Base-by-base conservation (phyloP, 495 filamentous ascomycete genomes). In the Mycothermus thermophilus region DNA sequence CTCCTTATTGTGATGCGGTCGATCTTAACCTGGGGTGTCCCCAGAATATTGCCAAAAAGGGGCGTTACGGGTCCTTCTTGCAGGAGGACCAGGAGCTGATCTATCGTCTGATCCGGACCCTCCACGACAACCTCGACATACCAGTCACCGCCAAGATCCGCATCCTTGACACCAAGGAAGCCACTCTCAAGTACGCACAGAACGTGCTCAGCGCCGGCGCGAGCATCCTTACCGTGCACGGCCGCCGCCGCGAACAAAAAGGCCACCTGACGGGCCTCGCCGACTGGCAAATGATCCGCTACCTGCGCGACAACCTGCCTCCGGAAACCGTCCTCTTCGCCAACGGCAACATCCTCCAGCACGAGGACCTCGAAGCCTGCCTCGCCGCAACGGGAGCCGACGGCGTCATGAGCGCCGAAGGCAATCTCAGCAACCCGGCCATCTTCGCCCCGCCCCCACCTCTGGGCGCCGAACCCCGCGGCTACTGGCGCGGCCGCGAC, bases 21-120 rank as follows among this genome's bases (percentile, higher is more conserved):
- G 92, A 99, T 54, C 62, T 99, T 43, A 99, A 99, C 52, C 69
- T 99, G 1, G 90, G 90, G n/a, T 99, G 90, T 62, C 90, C 90
- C 2, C 90, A 99, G 50, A 86, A 87, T 2, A 99, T 99, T 37
- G 90, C 90, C 21, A 70, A 69, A 45, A 81, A 75, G 47, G 90
- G 90, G 4, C 77, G 82, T 48, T 99, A 99, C 49, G 90, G 90
- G 7, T 77, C 86, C 8, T 97, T 94, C 48, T 58, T 99, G 26
- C 90, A 99, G 50, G 90, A 99, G 54, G 80, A 96, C 39, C 85
- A 83, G 69, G 69, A 74, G 14, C 60, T 93, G 27, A 81, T 99
- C 32, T 77, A 75, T 43, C 64, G 63, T 5, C 58, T 99, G 35
- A 85, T 99, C 41, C 75, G 77, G 36, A 81, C 59, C 8, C 66